Conservation (phyloP, 768 basidiomycete genomes). For the Tephrocybe sp. region DNA sequence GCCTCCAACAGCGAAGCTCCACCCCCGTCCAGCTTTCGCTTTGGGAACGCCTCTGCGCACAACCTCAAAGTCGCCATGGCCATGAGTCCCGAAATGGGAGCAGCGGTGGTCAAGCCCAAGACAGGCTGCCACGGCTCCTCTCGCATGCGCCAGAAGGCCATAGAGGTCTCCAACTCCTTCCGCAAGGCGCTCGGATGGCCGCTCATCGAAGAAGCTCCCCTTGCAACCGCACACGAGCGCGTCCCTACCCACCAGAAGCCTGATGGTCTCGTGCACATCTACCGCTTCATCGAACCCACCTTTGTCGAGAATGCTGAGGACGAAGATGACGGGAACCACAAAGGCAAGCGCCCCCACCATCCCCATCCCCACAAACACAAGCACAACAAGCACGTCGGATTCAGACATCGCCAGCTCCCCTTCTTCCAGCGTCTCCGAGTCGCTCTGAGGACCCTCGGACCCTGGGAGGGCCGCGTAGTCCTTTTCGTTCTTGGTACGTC, state of each 20-base stretch:
- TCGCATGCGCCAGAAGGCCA: slow-evolving; percentile 48
- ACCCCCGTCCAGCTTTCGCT: slow-evolving; percentile 30
- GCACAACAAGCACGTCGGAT: no score
- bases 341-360: slow-evolving; percentile 19
- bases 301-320: slow-evolving; percentile 13
- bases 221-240: neutral
- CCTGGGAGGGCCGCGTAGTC: slow-evolving; percentile 82
- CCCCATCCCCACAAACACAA: slow-evolving; percentile 11
- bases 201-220: slow-evolving; percentile 38
- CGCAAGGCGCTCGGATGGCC: slow-evolving; percentile 56
- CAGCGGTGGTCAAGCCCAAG: slow-evolving; percentile 12
- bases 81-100: slow-evolving; percentile 8
- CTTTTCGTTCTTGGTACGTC: slow-evolving; percentile 74
- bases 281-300: slow-evolving; percentile 30
- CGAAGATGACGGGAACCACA: neutral
- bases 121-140: slow-evolving; percentile 26
- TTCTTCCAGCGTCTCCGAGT: slow-evolving; percentile 64
- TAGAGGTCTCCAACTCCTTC: slow-evolving; percentile 55
- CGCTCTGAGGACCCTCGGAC: slow-evolving; percentile 69
- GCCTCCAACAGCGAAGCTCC: slow-evolving; percentile 19
- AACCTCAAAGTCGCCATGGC: slow-evolving; percentile 23
- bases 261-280: slow-evolving; percentile 29
- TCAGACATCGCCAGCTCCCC: slow-evolving; percentile 29
- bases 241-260: neutral
- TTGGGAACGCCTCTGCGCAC: slow-evolving; percentile 34